Percentiles rank a stretch among this genome's conserved stretches.
phyloP scores from a whole-genome alignment of 2,329 filamentous ascomycete species.

The Orbilia javanica region DNA sequence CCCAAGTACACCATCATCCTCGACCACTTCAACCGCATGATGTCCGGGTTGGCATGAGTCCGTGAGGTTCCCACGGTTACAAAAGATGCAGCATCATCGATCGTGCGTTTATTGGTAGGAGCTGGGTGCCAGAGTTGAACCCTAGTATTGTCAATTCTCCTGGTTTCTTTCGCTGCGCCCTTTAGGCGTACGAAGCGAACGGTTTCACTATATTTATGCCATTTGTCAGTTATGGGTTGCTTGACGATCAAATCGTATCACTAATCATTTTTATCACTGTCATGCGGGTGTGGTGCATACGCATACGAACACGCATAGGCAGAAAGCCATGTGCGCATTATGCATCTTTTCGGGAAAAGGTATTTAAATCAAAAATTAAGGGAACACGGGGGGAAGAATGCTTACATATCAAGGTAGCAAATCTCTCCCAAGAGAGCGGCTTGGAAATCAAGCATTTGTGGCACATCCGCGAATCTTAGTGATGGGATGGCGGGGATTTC shows the following conservation, averaged over 20 bases:
- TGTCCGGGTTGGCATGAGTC: conserved; percentile 47
- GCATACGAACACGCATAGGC: conserved; percentile 15
- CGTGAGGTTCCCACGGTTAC: conserved; percentile 52
- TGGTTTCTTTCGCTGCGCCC: conserved; percentile 49
- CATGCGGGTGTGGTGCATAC: background rate
- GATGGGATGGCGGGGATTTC: conserved; percentile 43
- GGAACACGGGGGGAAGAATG: background rate
- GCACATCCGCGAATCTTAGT: conserved; percentile 30
- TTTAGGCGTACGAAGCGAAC: conserved; percentile 52
- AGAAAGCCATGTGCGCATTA: conserved; percentile 11
- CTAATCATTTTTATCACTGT: conserved; percentile 23
- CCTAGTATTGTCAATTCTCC: conserved; percentile 53
- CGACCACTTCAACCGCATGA: conserved; percentile 54
- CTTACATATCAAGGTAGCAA: conserved; percentile 57
- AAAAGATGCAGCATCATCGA: conserved; percentile 50
- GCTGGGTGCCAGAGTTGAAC: conserved; percentile 52
- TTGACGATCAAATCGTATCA: conserved; percentile 26
- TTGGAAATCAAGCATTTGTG: conserved; percentile 56
- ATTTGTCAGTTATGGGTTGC: conserved; percentile 20
- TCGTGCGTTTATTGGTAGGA: conserved; percentile 20
- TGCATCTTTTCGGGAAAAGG: background rate
- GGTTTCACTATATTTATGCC: conserved; percentile 41
- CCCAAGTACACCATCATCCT: conserved; percentile 53
- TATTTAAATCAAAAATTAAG: background rate
- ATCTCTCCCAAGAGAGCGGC: conserved; percentile 39